Percentiles rank a stretch among this genome's conserved stretches.
These are phyloP conservation scores for Alternaria postmessia DNA, from an alignment of 2,329 filamentous ascomycete genomes.

Conservation along the genomic window DNA sequence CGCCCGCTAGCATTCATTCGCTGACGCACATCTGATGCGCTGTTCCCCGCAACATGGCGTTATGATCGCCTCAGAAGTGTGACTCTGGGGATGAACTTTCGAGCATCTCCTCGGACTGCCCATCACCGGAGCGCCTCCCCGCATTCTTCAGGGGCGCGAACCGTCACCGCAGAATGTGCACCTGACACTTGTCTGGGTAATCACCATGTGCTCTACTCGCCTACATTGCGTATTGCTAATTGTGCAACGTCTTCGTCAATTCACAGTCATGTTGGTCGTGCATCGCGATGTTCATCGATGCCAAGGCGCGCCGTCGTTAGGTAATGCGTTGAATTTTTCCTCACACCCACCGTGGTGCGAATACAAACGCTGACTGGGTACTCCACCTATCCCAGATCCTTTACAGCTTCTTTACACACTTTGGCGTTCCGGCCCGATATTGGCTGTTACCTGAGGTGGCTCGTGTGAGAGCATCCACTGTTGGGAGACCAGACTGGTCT, in stretches of 20 bases:
- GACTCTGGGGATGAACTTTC: constrained; percentile 23
- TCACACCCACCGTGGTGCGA: constrained; percentile 26
- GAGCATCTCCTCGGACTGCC: constrained; percentile 45
- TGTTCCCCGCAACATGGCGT: constrained; percentile 42
- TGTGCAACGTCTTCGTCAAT: constrained; percentile 27
- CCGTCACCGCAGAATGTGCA: constrained; percentile 1
- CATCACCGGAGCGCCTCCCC: constrained; percentile 11
- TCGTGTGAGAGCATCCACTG: constrained; percentile 39
- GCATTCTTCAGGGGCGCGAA: constrained; percentile 18
- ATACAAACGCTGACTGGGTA: constrained; percentile 26
- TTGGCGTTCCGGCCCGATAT: constrained; percentile 26
- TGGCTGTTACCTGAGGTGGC: constrained; percentile 20
- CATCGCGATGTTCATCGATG: constrained; percentile 27
- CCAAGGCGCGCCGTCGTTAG: constrained; percentile 40
- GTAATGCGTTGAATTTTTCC: constrained; percentile 42
- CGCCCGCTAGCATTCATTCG: constrained; percentile 25
- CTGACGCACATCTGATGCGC: constrained; percentile 18
- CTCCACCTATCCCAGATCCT: constrained; percentile 35
- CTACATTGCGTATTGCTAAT: constrained; percentile 26
- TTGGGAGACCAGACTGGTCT: constrained; percentile 41
- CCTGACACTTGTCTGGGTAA: constrained; percentile 12
- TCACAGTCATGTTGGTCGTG: constrained; percentile 22
- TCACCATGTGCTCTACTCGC: not conserved
- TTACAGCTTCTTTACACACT: constrained; percentile 35
- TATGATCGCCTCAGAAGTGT: constrained; percentile 22